These are phyloP conservation scores for Pseudopithomyces chartarum DNA, from an alignment of 2,329 filamentous ascomycete genomes.

Conservation along the genomic window DNA sequence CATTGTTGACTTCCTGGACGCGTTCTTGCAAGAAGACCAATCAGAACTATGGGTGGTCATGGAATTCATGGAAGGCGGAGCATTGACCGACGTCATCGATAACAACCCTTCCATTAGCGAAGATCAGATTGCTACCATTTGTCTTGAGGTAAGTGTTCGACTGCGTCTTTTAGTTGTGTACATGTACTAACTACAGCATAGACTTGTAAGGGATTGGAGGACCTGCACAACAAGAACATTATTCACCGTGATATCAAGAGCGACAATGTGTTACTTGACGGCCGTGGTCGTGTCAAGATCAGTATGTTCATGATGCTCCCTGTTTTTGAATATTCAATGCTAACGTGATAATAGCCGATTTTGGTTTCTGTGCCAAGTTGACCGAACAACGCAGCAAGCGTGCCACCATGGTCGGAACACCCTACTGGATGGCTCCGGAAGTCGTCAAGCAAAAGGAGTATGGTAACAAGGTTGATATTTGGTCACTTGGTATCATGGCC, in stretches of 20 bases:
- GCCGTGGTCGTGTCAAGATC: slow-evolving; percentile 95
- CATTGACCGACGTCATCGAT: slow-evolving; percentile 97
- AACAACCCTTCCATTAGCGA: slow-evolving; percentile 94
- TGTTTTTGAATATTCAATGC: slow-evolving; percentile 1
- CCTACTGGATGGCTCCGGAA: slow-evolving; percentile 99
- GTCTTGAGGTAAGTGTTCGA: slow-evolving; percentile 74
- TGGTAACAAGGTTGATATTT: slow-evolving; percentile 97
- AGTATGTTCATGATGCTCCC: slow-evolving; percentile 65
- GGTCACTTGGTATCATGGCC: slow-evolving; percentile 98
- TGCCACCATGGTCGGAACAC: slow-evolving; percentile 98
- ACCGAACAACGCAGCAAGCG: slow-evolving; percentile 97
- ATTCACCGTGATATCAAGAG: slow-evolving; percentile 99
- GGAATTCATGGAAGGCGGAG: slow-evolving; percentile 99
- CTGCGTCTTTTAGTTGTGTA: neutral
- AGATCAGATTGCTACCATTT: slow-evolving; percentile 97
- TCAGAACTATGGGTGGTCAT: slow-evolving; percentile 99
- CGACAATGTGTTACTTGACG: slow-evolving; percentile 95
- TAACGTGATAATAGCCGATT: slow-evolving; percentile 72
- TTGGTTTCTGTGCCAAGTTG: slow-evolving; percentile 98
- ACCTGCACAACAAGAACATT: slow-evolving; percentile 93
- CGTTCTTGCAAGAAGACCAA: slow-evolving; percentile 93
- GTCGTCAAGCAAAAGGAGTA: slow-evolving; percentile 99
- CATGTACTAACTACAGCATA: slow-evolving; percentile 48
- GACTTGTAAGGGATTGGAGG: slow-evolving; percentile 94
- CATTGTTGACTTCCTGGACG: slow-evolving; percentile 98